These are phyloP conservation scores for Cercophora sp. DNA, from an alignment of 495 filamentous ascomycete genomes.

Conservation along the genomic window DNA sequence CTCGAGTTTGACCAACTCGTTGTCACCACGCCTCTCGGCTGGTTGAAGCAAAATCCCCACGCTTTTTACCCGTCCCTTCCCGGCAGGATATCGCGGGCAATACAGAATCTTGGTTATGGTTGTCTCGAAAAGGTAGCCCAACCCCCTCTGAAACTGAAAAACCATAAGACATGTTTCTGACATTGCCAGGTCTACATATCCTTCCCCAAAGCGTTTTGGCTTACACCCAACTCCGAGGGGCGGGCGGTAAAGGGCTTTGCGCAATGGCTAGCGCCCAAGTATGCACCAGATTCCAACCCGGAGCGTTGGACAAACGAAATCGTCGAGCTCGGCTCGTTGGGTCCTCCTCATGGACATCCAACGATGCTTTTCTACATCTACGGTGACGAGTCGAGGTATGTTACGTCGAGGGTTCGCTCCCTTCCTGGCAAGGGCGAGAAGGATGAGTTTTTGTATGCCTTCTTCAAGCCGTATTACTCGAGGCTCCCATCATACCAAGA, in stretches of 20 bases:
- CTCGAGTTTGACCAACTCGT: constrained; percentile 79
- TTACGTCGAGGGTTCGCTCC: constrained; percentile 38
- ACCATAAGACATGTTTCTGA: too few relatives aligned
- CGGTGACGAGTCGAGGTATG: constrained; percentile 54
- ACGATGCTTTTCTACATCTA: constrained; percentile 92
- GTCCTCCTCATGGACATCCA: constrained; percentile 59
- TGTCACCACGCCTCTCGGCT: constrained; percentile 80
- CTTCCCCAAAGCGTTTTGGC: constrained; percentile 68
- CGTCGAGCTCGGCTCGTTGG: constrained; percentile 71
- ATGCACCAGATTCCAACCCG: constrained; percentile 59
- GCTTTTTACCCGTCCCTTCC: constrained; percentile 72
- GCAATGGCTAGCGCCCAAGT: constrained; percentile 63
- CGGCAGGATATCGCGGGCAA: constrained; percentile 60
- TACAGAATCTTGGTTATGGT: constrained; percentile 78
- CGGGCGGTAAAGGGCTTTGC: constrained; percentile 53
- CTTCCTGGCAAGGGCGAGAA: constrained; percentile 36
- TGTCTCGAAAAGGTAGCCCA: constrained; percentile 70
- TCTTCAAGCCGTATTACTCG: constrained; percentile 76
- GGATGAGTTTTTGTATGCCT: constrained; percentile 45
- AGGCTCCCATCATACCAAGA: constrained; percentile 62
- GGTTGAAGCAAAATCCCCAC: constrained; percentile 71
- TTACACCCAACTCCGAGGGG: constrained; percentile 21
- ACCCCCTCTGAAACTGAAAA: too few relatives aligned
- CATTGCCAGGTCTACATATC: constrained; percentile 66
- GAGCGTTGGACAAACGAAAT: constrained; percentile 71